Conservation (phyloP, 176 grass and related monocot genomes). For the Calamus simplicifolius region DNA sequence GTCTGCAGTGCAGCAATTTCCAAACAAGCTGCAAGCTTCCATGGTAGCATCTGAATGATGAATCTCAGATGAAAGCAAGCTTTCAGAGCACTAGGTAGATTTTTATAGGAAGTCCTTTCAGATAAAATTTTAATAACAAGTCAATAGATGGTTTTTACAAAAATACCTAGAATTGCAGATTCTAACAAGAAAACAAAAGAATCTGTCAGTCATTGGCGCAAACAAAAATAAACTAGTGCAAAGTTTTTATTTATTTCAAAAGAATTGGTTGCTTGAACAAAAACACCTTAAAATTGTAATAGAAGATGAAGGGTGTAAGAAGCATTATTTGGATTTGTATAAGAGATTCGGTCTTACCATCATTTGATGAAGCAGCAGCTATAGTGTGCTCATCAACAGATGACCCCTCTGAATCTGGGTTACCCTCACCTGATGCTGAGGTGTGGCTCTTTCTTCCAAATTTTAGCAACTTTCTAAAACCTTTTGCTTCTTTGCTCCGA, state of each 20-base stretch:
- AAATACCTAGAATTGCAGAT: too few species aligned
- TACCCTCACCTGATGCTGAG: constrained; percentile 31
- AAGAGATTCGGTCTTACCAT: constrained; percentile 44
- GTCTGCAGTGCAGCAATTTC: too few species aligned
- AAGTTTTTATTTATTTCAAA: constrained; percentile 1
- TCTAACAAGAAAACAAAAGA: too few species aligned
- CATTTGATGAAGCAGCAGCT: constrained; percentile 23
- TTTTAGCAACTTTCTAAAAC: constrained; percentile 82
- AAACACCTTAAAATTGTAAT: neutral
- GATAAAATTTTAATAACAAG: too few species aligned
- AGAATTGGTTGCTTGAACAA: neutral
- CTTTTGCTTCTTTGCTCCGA: constrained; percentile 69
- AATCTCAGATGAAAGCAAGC: too few species aligned
- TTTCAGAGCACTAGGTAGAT: too few species aligned
- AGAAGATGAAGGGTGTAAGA: neutral
- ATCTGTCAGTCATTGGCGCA: too few species aligned
- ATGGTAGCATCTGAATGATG: too few species aligned
- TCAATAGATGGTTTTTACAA: too few species aligned
- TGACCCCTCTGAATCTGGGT: constrained; percentile 39
- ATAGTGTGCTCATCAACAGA: constrained; percentile 47
- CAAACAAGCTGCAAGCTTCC: too few species aligned
- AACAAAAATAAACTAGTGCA: too few species aligned
- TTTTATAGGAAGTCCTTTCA: too few species aligned
- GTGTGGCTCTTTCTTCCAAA: constrained; percentile 72
- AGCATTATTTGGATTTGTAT: neutral